Base-by-base conservation (phyloP, 2,329 filamentous ascomycete species). In the Venturia aucupariae region DNA sequence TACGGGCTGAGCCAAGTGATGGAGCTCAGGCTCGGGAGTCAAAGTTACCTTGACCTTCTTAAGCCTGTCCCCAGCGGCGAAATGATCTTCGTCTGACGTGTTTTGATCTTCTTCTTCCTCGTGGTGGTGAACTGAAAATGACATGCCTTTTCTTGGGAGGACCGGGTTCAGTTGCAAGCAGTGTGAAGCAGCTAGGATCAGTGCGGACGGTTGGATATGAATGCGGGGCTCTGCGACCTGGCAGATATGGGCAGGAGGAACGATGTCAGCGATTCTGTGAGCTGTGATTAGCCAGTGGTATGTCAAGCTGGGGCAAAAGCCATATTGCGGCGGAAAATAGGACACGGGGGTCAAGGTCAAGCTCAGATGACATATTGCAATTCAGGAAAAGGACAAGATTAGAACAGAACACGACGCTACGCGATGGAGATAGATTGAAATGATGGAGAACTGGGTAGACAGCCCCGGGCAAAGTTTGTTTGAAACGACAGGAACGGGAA, bases 381-480 rank as follows among this genome's bases (percentile, higher is more conserved):
- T 32, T 24, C 59, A 60, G 4, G 41, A 22, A 8, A 17, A n/a
- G 11, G 38, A 41, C 35, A 60, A 15, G 24, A 60, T 44, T 41
- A 60, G 59, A 41, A 41, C 59, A 41, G 59, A 27, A 41, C 59
- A 60, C 59, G 59, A 60, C 59, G 24, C 41, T 60, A 60, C 19
- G 41, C n/a, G 59, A 60, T 60, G 35, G 59, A 60, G 59, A 60
- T 60, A 60, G 59, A 60, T 60, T 60, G 59, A 60, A 27, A 42
- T 8, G 41, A 17, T 11, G 35, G 38, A 27, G n/a, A 27, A 4
- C 22, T 41, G 59, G 57, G 59, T 42, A 27, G 35, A 60, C 41
- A 44, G 24, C 22, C 24, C 38, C 59, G n/a, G 35, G 35, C 35
- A 60, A n/a, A 42, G 19, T 60, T 32, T 41, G 35, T 60, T 32